Base-by-base conservation (phyloP, 2,329 filamentous ascomycete genomes). In the Proliferodiscus dingleyae region DNA sequence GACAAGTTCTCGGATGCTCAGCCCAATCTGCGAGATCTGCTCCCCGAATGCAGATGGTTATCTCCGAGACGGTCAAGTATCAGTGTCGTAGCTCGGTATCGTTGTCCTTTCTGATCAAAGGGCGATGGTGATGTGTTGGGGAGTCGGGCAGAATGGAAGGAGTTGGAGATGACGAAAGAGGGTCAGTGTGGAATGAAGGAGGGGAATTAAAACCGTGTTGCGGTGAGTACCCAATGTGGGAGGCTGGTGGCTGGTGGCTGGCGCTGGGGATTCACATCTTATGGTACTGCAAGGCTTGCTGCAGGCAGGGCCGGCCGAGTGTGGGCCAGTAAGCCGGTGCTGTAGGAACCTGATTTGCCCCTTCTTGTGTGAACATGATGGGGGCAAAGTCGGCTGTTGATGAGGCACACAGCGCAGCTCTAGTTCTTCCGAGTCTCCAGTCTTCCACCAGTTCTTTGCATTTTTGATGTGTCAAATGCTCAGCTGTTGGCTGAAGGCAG, bases 161-260 rank as follows among this genome's bases (percentile, higher is more conserved):
- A 32, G 15, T 16, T 29, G 43, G 38, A 39, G 43, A 45, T 34
- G 43, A 45, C 11, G 13, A 32, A 11, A 15, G 34, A 29, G 42
- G 28, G 43, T n/a, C n/a, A n/a, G n/a, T n/a, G n/a, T n/a, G n/a
- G n/a, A n/a, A n/a, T n/a, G 19, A 23, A 13, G 15, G 33, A 29
- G 26, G 19, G 36, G 16, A 10, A 37, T 18, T 29, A 26, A 28
- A 16, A 22, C 23, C 18, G 18, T 36, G 19, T 41, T 36, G 21
- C 36, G 43, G 43, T 41, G 43, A 45, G 41, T 23, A 18, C 5
- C 6, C 26, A 26, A 18, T 24, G 36, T 26, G 32, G 38, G 5
- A 23, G 40, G 40, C 29, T 42, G 40, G 40, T 11, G 5, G n/a
- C 4, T 37, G n/a, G 4, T n/a, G 3, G 3, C 11, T 37, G 34